Evolutionary conservation across 352 stramenopile species (phyloP).

Genomic region (Thraustochytrium sp.): DNA sequence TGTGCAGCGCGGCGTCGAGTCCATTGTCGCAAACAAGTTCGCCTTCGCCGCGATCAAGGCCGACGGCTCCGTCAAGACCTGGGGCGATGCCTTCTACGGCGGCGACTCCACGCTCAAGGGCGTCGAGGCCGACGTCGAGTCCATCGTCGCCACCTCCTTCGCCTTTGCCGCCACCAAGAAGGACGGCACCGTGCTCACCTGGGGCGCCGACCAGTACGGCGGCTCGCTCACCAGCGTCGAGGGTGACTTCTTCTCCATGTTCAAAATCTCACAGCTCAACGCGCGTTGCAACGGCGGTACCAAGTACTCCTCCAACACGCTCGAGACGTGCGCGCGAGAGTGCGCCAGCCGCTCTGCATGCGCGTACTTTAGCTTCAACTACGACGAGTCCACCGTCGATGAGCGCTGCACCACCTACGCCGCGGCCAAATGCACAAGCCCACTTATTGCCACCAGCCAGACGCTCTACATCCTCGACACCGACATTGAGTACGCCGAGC

Average conservation of each 20-base stretch:
- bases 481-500: not conserved
- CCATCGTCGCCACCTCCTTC: not conserved
- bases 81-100: not conserved
- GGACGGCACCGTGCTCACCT: not conserved
- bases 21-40: not conserved
- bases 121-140: not conserved
- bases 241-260: not conserved
- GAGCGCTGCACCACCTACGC: not conserved
- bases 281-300: not conserved
- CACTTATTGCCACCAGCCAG: not conserved
- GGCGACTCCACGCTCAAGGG: not conserved
- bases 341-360: not conserved
- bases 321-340: not conserved
- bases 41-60: constrained; percentile 23
- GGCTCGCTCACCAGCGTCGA: not conserved
- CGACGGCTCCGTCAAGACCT: constrained; percentile 5
- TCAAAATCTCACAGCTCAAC: not conserved
- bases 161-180: constrained; percentile 5
- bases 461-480: not conserved
- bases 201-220: not conserved
- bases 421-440: not conserved
- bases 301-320: not conserved
- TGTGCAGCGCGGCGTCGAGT: not conserved
- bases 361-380: constrained; percentile 14
- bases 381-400: not conserved